A percentile compares a stretch with the other conserved stretches of the same genome.
These are phyloP conservation scores for Calycina herbarum DNA, from an alignment of 2,329 filamentous ascomycete genomes.

Conservation along the genomic window DNA sequence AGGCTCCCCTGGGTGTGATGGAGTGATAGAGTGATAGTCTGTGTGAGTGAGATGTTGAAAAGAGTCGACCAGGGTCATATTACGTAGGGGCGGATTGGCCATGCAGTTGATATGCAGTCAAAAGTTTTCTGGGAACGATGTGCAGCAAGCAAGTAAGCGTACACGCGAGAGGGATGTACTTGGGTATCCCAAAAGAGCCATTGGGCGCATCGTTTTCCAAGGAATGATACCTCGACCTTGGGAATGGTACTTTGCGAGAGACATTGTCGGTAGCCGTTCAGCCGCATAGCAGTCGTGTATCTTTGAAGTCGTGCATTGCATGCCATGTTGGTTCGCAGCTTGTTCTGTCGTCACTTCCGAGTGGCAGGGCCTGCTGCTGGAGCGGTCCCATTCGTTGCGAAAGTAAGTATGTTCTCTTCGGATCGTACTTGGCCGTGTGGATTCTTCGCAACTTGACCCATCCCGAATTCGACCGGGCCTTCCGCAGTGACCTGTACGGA, in stretches of 20 bases:
- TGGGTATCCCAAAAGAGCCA: background rate
- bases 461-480: conserved; percentile 23
- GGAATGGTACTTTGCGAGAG: too few relatives aligned
- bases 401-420: conserved; percentile 49
- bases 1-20: background rate
- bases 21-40: background rate
- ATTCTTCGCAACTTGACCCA: conserved; percentile 26
- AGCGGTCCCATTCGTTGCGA: conserved; percentile 48
- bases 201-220: background rate
- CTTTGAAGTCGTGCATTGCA: background rate
- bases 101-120: background rate
- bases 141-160: background rate
- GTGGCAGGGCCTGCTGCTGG: conserved; percentile 4
- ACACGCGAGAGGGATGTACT: background rate
- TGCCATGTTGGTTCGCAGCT: background rate
- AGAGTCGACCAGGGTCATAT: background rate
- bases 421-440: conserved; percentile 25
- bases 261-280: too few relatives aligned
- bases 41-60: background rate
- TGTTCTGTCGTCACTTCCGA: background rate
- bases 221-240: background rate
- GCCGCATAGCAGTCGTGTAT: background rate
- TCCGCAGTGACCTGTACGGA: conserved; percentile 17
- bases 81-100: background rate
- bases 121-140: conserved; percentile 6